Conservation (phyloP, 2,329 filamentous ascomycete genomes). For the Pseudogymnoascus sp. region DNA sequence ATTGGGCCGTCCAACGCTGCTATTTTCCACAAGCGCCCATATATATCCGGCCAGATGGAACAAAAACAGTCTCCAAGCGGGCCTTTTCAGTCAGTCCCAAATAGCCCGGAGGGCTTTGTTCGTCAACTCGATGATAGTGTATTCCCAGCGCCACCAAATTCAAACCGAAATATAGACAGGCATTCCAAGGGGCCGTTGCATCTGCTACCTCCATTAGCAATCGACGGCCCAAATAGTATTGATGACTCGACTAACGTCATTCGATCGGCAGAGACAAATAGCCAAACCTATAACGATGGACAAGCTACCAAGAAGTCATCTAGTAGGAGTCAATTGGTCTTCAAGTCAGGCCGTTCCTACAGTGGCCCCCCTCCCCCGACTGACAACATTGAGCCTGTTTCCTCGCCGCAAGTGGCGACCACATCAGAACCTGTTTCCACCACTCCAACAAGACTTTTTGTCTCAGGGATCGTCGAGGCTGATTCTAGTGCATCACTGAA, state of each 20-base stretch:
- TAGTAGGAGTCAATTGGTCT: not conserved
- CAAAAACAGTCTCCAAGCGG: not conserved
- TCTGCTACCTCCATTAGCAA: not conserved
- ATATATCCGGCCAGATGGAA: not conserved
- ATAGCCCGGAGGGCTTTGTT: not conserved
- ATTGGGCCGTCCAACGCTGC: not conserved
- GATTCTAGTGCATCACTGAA: not conserved
- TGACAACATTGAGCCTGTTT: not conserved
- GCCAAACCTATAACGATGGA: not conserved
- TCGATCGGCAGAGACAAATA: not conserved
- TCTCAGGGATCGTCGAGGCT: not conserved
- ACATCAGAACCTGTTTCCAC: not conserved
- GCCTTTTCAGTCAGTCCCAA: not conserved
- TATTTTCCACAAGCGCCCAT: not conserved
- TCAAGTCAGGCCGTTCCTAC: not conserved
- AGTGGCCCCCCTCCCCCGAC: not conserved
- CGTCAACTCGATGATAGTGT: not conserved
- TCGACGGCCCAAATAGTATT: not conserved
- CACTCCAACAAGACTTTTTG: not conserved
- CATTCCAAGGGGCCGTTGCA: not conserved
- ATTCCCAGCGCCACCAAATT: not conserved
- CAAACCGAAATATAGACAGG: not conserved
- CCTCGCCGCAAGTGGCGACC: not conserved
- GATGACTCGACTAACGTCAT: not conserved
- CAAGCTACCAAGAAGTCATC: not conserved